Evolutionary conservation across 2,329 filamentous ascomycete genomes (phyloP).

Genomic region (Thelonectria olida): DNA sequence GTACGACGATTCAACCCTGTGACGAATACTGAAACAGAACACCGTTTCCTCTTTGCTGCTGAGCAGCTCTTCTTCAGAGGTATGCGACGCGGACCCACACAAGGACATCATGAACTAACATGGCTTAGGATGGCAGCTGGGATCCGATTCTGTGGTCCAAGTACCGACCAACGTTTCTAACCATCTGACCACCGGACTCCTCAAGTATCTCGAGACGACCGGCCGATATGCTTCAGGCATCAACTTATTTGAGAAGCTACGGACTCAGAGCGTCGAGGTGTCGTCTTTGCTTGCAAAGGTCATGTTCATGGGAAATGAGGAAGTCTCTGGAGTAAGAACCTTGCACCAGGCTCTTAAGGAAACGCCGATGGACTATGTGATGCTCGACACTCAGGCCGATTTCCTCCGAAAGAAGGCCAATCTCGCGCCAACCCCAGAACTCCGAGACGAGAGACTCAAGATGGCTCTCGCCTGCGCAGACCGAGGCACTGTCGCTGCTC

Average conservation of each 20-base stretch:
- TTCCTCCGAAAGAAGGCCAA: conserved; percentile 88
- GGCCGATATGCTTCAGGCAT: conserved; percentile 95
- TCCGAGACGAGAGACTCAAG: conserved; percentile 74
- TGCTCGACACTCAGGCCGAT: conserved; percentile 92
- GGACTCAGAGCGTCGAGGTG: conserved; percentile 89
- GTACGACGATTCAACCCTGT: conserved; percentile 97
- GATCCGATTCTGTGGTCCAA: conserved; percentile 96
- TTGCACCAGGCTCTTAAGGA: conserved; percentile 90
- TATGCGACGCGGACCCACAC: conserved; percentile 47
- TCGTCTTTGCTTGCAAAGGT: conserved; percentile 92
- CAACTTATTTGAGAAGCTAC: conserved; percentile 96
- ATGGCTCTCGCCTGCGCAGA: conserved; percentile 94
- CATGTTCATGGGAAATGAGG: conserved; percentile 93
- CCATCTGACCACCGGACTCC: conserved; percentile 89
- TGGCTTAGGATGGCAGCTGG: conserved; percentile 83
- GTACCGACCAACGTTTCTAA: conserved; percentile 97
- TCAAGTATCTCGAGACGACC: conserved; percentile 95
- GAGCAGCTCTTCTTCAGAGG: conserved; percentile 96
- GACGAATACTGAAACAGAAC: conserved; percentile 97
- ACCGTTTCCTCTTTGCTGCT: conserved; percentile 92
- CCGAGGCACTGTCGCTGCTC: conserved; percentile 91
- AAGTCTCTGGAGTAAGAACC: conserved; percentile 91
- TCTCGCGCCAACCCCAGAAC: conserved; percentile 60
- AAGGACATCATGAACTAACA: conserved; percentile 26
- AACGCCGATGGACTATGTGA: conserved; percentile 95